phyloP scores from a whole-genome alignment of 306 rosid species.

The Vigna mungo region DNA sequence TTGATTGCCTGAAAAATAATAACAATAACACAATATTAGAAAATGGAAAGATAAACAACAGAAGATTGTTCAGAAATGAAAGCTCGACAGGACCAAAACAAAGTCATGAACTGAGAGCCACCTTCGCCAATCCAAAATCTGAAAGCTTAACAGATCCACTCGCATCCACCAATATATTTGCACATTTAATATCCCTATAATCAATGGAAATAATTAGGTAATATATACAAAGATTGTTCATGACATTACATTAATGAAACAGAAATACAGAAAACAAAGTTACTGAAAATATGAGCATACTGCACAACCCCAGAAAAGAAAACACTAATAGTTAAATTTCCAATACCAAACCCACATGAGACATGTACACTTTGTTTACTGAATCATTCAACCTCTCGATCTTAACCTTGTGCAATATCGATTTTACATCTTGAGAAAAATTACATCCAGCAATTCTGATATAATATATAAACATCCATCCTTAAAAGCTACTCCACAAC shows the following conservation, averaged over 20 bases:
- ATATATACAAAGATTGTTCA: neutral
- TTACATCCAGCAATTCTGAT: slow-evolving; percentile 2
- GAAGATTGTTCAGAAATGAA: slow-evolving; percentile 2
- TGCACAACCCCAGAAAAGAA: slow-evolving; percentile 1
- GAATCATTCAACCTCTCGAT: slow-evolving; percentile 28
- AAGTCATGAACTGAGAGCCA: slow-evolving; percentile 36
- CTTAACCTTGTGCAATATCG: neutral
- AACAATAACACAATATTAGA: slow-evolving; percentile 33
- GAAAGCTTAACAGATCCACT: slow-evolving; percentile 95
- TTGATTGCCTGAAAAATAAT: slow-evolving; percentile 68
- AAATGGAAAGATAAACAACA: slow-evolving; percentile 9
- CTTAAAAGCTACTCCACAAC: neutral
- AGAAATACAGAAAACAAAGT: slow-evolving; percentile 34
- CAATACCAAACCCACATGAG: slow-evolving; percentile 8
- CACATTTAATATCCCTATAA: slow-evolving; percentile 89
- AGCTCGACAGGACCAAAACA: neutral
- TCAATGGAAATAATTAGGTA: neutral
- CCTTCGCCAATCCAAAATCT: slow-evolving; percentile 99
- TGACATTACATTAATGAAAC: neutral
- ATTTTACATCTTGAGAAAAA: slow-evolving; percentile 7
- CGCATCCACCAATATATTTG: slow-evolving; percentile 89
- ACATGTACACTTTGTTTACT: neutral
- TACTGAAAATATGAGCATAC: slow-evolving; percentile 29
- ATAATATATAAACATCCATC: neutral
- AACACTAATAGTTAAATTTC: slow-evolving; percentile 16